phyloP scores from a whole-genome alignment of 2,329 filamentous ascomycete species.

The Aspergillus sp. region DNA sequence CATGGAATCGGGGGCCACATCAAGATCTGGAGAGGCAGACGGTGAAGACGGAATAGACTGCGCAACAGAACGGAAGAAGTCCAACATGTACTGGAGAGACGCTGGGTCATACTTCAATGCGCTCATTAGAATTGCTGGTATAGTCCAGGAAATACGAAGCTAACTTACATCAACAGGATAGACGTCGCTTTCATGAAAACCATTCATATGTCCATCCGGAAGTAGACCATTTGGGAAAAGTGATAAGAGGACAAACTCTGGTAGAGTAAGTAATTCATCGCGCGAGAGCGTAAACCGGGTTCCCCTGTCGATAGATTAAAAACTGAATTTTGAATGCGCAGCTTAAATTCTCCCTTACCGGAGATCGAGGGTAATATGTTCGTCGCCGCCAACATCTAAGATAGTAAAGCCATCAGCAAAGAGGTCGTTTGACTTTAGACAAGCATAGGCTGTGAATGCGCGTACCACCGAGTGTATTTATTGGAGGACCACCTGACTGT shows the following conservation, averaged over 20 bases:
- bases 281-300: conserved; percentile 90
- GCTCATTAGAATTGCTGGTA: conserved; percentile 11
- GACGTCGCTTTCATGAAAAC: conserved; percentile 87
- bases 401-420: conserved; percentile 16
- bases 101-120: conserved; percentile 83
- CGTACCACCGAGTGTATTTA: conserved; percentile 85
- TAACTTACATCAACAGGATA: conserved; percentile 90
- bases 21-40: conserved; percentile 62
- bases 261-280: conserved; percentile 91
- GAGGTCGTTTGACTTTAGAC: not conserved
- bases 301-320: conserved; percentile 59
- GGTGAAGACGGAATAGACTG: conserved; percentile 78
- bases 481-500: conserved; percentile 79
- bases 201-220: conserved; percentile 92
- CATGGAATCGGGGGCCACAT: conserved; percentile 71
- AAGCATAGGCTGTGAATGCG: not conserved
- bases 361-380: conserved; percentile 92
- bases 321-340: conserved; percentile 10
- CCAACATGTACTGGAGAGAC: conserved; percentile 97
- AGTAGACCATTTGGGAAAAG: conserved; percentile 98
- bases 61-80: conserved; percentile 94
- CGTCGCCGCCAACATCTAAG: conserved; percentile 78
- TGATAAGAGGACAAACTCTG: conserved; percentile 96
- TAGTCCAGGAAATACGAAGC: not conserved
- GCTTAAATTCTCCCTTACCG: conserved; percentile 60